A percentile compares a stretch with the other conserved stretches of the same genome.
Conservation (phyloP, 75 land plant genomes). For the Pseudotsuga menziesii region DNA sequence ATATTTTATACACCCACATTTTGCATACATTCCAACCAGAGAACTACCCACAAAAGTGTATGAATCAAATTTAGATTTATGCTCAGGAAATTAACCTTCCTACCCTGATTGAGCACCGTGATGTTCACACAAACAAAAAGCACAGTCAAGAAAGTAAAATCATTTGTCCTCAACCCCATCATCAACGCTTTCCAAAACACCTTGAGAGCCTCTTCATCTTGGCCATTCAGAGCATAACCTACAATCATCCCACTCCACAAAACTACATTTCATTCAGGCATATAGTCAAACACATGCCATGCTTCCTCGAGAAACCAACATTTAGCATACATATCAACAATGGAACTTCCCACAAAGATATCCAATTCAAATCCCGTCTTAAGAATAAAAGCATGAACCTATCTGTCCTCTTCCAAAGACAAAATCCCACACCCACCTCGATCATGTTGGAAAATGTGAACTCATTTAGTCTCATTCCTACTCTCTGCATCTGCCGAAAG, state of each 20-base stretch:
- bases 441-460: slow-evolving; percentile 50
- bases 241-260: slow-evolving; percentile 65
- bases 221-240: slow-evolving; percentile 46
- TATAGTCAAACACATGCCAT: slow-evolving; percentile 24
- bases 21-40: slow-evolving; percentile 60
- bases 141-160: slow-evolving; percentile 34
- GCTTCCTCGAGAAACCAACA: slow-evolving; percentile 46
- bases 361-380: slow-evolving; percentile 29
- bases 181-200: slow-evolving; percentile 25
- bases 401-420: slow-evolving; percentile 30
- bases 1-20: slow-evolving; percentile 61
- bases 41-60: slow-evolving; percentile 33
- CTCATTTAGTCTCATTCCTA: slow-evolving; percentile 23
- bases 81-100: slow-evolving; percentile 37
- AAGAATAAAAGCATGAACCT: slow-evolving; percentile 48
- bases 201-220: slow-evolving; percentile 45
- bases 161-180: slow-evolving; percentile 19
- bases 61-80: slow-evolving; percentile 16
- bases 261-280: slow-evolving; percentile 41
- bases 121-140: slow-evolving; percentile 47
- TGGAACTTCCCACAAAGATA: slow-evolving; percentile 50
- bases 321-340: slow-evolving; percentile 71
- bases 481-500: slow-evolving; percentile 37
- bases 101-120: slow-evolving; percentile 46
- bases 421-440: slow-evolving; percentile 52